Evolutionary conservation across 371 early-diverging fungal genomes (phyloP).

Genomic region (Mortierella sp.): DNA sequence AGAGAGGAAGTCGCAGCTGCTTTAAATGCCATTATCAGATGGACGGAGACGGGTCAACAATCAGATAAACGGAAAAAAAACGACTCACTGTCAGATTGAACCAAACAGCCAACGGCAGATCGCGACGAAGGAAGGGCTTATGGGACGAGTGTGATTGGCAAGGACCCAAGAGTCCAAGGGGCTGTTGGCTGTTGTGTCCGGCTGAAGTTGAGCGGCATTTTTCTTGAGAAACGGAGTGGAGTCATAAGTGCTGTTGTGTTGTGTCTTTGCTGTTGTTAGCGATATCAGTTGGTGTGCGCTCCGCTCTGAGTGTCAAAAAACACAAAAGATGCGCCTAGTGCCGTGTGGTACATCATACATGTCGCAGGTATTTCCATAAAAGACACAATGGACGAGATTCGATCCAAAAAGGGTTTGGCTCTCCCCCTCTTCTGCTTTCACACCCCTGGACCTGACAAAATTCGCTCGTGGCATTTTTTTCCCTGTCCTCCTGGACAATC

Average conservation of each 20-base stretch:
- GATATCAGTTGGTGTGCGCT: too few species aligned
- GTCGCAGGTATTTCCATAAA: neutral
- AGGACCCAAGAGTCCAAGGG: neutral
- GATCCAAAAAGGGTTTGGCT: neutral
- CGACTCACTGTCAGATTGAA: neutral
- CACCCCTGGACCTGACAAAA: neutral
- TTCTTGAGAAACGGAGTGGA: neutral
- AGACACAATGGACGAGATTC: neutral
- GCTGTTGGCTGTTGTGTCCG: neutral
- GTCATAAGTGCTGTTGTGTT: neutral
- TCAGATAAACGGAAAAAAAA: conserved; percentile 16
- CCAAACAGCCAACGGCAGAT: neutral
- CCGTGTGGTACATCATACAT: neutral
- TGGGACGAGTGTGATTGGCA: conserved; percentile 1
- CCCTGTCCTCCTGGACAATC: neutral
- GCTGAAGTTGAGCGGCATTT: neutral
- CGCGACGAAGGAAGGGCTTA: neutral
- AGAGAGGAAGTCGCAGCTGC: neutral
- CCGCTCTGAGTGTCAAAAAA: conserved; percentile 6
- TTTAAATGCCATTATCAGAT: conserved; percentile 11
- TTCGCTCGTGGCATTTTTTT: neutral
- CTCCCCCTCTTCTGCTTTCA: neutral
- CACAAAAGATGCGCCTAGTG: conserved; percentile 2
- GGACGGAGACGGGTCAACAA: neutral
- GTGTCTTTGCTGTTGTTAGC: neutral